A percentile compares a stretch with the other conserved stretches of the same genome.
Evolutionary conservation across 2,329 filamentous ascomycete species (phyloP).

Genomic region (Myriosclerotinia curreyana): DNA sequence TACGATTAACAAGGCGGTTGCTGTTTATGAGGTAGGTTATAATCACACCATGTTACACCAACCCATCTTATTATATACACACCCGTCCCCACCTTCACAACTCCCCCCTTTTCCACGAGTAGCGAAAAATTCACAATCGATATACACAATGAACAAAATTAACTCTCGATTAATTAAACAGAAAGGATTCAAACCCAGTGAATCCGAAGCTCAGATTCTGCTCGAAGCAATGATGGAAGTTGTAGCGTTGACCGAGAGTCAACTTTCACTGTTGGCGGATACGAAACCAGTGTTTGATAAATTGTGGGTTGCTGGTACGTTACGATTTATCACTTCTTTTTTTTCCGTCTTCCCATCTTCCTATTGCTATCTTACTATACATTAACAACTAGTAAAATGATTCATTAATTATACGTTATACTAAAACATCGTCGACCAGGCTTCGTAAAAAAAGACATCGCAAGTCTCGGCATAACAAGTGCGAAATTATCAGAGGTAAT

Average conservation of each 20-base stretch:
- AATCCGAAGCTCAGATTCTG: background rate
- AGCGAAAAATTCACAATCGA: no score
- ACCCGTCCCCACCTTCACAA: no score
- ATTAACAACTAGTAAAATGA: no score
- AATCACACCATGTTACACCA: no score
- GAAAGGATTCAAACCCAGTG: conserved; percentile 3
- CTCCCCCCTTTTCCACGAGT: no score
- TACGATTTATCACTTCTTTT: no score
- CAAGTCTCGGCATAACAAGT: background rate
- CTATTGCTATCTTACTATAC: background rate
- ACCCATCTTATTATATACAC: no score
- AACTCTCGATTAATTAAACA: background rate
- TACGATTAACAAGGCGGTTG: conserved; percentile 2
- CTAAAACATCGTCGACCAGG: background rate
- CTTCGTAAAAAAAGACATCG: background rate
- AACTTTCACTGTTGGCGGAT: background rate
- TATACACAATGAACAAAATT: background rate
- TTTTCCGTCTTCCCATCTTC: background rate
- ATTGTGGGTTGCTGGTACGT: conserved; percentile 14
- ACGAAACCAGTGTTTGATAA: conserved; percentile 13
- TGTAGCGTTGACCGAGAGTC: background rate
- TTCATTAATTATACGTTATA: no score
- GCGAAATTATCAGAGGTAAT: background rate
- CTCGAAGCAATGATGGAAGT: conserved; percentile 5
- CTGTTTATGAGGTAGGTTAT: conserved; percentile 7